Evolutionary conservation across 1,284 basidiomycete genomes (phyloP), one percentile per base, ranked within the genome.

Genomic region (Cryptococcus sp.): DNA sequence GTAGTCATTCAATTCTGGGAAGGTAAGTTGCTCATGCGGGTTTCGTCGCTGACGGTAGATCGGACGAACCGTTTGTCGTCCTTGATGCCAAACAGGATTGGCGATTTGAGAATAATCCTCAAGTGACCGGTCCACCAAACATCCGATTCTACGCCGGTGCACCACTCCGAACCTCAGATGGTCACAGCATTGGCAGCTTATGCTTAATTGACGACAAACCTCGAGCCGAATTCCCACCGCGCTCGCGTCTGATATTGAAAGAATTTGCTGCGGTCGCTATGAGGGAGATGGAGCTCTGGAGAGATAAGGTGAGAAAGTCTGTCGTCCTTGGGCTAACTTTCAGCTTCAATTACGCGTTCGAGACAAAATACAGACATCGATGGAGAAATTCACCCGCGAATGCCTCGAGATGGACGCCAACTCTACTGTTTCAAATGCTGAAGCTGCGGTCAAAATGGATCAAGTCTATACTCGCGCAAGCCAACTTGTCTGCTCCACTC

Each of bases 361-460:
- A 41, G 93, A 95, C 71, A 85, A 88, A 50, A 96, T 97, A 55
- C 93, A 97, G 73, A 90, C 81, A 52, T 94, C 93, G 83, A 96
- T 96, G 90, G 93, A 96, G 76, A 85, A 90, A 66, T 97, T 97
- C 72, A 94, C 91, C 51, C 86, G 93, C 50, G 92, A 97, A 77
- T 95, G 93, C 69, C 83, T 97, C 43, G 93, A 96, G 75, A 90
- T 94, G 67, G 92, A 96, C 71, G 86, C 75, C 3, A 67, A 67
- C 15, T 64, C 71, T 1, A 42, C 58, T 6, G 55, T 67, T 0
- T 54, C 66, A 16, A 69, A 70, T 40, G 61, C 66, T 23, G 71
- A 73, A 27, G 65, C 72, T 0, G 66, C 68, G 1, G 68, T 66
- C 15, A 71, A 88, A 15, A 93, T 95, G 89, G 89, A 92, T 67